These are phyloP conservation scores for Komagataea norvegica DNA, from an alignment of 1,139 yeast genomes.

Conservation along the genomic window DNA sequence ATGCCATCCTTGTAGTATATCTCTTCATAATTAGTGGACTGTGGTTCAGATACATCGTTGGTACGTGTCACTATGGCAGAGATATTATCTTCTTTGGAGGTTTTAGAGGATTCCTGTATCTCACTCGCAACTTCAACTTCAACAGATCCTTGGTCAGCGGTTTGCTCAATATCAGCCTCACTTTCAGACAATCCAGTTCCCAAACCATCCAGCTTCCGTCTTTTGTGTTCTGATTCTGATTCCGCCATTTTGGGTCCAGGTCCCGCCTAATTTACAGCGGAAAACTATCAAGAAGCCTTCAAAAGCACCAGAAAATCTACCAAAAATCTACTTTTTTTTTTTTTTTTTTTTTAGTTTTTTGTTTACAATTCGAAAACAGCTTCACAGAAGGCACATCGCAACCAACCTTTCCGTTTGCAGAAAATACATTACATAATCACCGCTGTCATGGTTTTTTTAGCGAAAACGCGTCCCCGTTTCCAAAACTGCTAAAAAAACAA, in stretches of 20 bases:
- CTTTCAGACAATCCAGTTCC: neutral
- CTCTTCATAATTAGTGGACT: neutral
- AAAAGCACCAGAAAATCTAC: too few species aligned
- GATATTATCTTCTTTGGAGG: too few species aligned
- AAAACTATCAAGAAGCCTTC: too few species aligned
- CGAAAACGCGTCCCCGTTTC: conserved; percentile 6
- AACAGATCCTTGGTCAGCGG: too few species aligned
- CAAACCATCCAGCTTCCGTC: conserved; percentile 5
- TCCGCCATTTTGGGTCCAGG: too few species aligned
- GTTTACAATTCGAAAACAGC: neutral
- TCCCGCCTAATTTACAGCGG: too few species aligned
- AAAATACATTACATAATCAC: neutral
- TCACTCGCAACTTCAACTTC: too few species aligned
- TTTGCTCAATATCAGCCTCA: too few species aligned
- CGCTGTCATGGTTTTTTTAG: conserved; percentile 7
- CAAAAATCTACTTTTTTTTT: neutral
- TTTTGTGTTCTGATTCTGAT: conserved; percentile 6
- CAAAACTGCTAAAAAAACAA: conserved; percentile 1
- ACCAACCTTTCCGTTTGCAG: too few species aligned
- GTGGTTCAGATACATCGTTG: neutral
- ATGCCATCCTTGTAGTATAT: conserved; percentile 25
- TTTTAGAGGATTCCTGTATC: too few species aligned
- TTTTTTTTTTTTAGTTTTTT: neutral
- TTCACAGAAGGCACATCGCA: too few species aligned
- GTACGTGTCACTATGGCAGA: too few species aligned